Base-by-base conservation (phyloP, 2,329 filamentous ascomycete genomes). In the Arthrobotrys conoides region DNA sequence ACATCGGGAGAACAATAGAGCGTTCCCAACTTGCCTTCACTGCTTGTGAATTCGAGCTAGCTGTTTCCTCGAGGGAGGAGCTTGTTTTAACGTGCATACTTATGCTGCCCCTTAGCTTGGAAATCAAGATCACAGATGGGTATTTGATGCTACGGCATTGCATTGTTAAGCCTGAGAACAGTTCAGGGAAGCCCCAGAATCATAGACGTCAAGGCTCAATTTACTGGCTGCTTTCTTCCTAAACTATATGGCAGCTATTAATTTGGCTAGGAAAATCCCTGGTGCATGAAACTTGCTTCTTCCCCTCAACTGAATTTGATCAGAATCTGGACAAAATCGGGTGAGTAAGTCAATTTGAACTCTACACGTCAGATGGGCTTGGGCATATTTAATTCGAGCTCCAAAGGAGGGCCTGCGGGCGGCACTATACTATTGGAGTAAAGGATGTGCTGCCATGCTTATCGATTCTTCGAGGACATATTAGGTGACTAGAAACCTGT, bases 341-440 rank as follows among this genome's bases (percentile, higher is more conserved):
- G 30, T 30, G 57, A 61, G 73, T 65, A 77, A 68, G 75, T 78
- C 75, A 78, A 78, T 68, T 57, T 59, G 30, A 57, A 51, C 61
- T 72, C 51, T 78, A 20, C 75, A 72, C 68, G 75, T 71, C 68
- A 71, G 68, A 78, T 68, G 75, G 71, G 68, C 63, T 78, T 71
- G 75, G 75, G 44, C 63, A 65, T 72, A 36, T 71, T 66, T 72
- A 78, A 68, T 66, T 78, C 75, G 63, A 68, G 75, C 68, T 72
- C 75, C n/a, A 68, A 55, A 67, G 75, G 75, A 57, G 55, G 68
- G 46, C 18, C 55, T 57, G 33, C 66, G 71, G 75, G 30, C 75
- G 72, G 75, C 61, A 72, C 51, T 33, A 44, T 64, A 71, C 75
- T 68, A 72, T 72, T 71, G 44, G 63, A 64, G 73, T 63, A 77